Base-by-base conservation (phyloP, 345 rosid genomes). In the Hirschfeldia incana region DNA sequence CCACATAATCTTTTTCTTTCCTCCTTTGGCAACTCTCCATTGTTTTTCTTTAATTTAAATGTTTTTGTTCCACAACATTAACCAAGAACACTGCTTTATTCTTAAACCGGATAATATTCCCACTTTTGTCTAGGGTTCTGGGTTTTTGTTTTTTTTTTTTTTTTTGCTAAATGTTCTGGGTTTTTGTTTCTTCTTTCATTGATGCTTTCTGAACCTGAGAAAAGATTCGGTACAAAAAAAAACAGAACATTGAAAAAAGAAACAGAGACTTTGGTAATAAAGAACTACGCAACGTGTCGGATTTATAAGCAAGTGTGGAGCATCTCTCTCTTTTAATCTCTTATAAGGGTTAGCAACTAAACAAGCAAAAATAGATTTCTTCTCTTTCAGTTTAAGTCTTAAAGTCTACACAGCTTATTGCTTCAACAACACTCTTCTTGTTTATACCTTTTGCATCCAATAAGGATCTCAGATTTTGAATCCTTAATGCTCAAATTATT, bases 81-180 rank as follows among this genome's bases (percentile, higher is more conserved):
- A 80, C 67, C 83, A 80, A 80, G 69, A 80, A 80, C 33, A 27
- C 44, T 17, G 70, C 75, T 74, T 74, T 68, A 75, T 75, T 69
- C 76, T 65, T 44, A 57, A 60, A 74, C 64, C 75, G 67, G 21
- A 51, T 75, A 80, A 51, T 75, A 80, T 75, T 80, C 76, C 13
- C 42, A 70, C 76, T 75, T 75, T 70, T 37, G 15, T 80, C 79
- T 80, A 75, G 76, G 83, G 79, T 75, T 80, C 80, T 75, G 79
- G 72, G 80, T 70, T 75, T 80, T 80, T 80, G 76, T 75, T 80
- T 70, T 76, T 70, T 75, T 76, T 64, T 80, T 72, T 75, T 80
- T 80, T 80, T n/a, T n/a, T n/a, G n/a, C n/a, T n/a, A n/a, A n/a
- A n/a, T n/a, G 79, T 75, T 80, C 80, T 75, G 79, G 72, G 80